Conservation (phyloP, 768 basidiomycete species). For the Asterophora lycoperdoides region DNA sequence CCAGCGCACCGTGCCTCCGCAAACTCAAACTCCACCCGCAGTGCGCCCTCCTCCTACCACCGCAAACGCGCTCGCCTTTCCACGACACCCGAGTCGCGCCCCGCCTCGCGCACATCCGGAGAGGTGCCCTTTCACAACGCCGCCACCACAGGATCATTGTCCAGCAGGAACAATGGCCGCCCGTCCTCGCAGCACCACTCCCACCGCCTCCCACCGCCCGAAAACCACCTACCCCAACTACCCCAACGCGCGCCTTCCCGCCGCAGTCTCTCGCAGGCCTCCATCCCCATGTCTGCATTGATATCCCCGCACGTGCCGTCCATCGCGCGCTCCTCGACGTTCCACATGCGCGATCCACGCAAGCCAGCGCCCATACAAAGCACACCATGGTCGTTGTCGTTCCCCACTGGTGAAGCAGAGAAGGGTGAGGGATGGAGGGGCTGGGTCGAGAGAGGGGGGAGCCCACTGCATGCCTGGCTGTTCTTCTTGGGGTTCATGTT, state of each 20-base stretch:
- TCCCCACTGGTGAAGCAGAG: slow-evolving; percentile 33
- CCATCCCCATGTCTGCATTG: slow-evolving; percentile 77
- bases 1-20: slow-evolving; percentile 52
- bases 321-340: slow-evolving; percentile 50
- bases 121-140: slow-evolving; percentile 30
- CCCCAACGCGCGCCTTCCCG: slow-evolving; percentile 35
- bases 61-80: slow-evolving; percentile 68
- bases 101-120: slow-evolving; percentile 29
- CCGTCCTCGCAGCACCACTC: slow-evolving; percentile 18
- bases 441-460: slow-evolving; percentile 47
- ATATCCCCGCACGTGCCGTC: slow-evolving; percentile 79
- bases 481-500: slow-evolving; percentile 72
- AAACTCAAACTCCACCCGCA: slow-evolving; percentile 38
- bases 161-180: slow-evolving; percentile 32
- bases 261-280: slow-evolving; percentile 61
- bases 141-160: slow-evolving; percentile 43
- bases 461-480: slow-evolving; percentile 69
- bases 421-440: slow-evolving; percentile 28
- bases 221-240: slow-evolving; percentile 16
- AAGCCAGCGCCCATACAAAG: slow-evolving; percentile 54
- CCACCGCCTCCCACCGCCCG: slow-evolving; percentile 16
- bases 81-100: slow-evolving; percentile 33
- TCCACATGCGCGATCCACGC: slow-evolving; percentile 79
- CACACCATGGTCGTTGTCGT: slow-evolving; percentile 60
- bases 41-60: slow-evolving; percentile 64